Base-by-base conservation (phyloP, 495 filamentous ascomycete species). In the Aspergillus mulundensis region DNA sequence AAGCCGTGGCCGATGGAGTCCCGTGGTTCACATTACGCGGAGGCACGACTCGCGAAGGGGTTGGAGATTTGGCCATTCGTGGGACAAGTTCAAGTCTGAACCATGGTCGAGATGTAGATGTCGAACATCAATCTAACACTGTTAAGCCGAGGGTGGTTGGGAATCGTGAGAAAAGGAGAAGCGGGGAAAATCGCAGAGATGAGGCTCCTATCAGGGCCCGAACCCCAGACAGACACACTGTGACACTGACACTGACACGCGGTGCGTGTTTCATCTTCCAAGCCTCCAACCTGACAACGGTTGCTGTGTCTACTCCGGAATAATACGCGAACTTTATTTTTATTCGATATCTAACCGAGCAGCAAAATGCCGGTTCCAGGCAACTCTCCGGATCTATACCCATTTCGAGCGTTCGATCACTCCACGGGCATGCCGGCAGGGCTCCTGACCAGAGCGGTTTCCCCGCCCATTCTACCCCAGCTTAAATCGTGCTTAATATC, bases 61-160 rank as follows among this genome's bases (percentile, higher is more conserved):
- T 61, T 57, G 38, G 18, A 40, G 61, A 61, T 59, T 60, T 67
- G 61, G 65, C 67, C 70, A 70, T 72, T 66, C 65, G 67, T 67
- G 61, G 63, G 56, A 60, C 48, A 48, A 6, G 47, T 32, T 23
- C 11, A 38, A n/a, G 18, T 16, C n/a, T 21, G 18, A 16, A 39
- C 48, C 48, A 50, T 50, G 48, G 48, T 40, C 10, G 48, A 24
- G 34, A 28, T 30, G 23, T 23, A 28, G 23, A 12, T 18, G 5
- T 16, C 14, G n/a, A 40, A 8, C n/a, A 36, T 36, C 34, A 10
- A 6, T 28, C 25, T n/a, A n/a, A n/a, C n/a, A n/a, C n/a, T n/a
- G n/a, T n/a, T n/a, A n/a, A n/a, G 14, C 3, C 14, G 34, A 38
- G 5, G 12, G 3, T 38, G 34, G 14, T 12, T 8, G 34, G 6